Evolutionary conservation across 2,329 filamentous ascomycete species (phyloP).

Genomic region (Helicocarpus griseus): DNA sequence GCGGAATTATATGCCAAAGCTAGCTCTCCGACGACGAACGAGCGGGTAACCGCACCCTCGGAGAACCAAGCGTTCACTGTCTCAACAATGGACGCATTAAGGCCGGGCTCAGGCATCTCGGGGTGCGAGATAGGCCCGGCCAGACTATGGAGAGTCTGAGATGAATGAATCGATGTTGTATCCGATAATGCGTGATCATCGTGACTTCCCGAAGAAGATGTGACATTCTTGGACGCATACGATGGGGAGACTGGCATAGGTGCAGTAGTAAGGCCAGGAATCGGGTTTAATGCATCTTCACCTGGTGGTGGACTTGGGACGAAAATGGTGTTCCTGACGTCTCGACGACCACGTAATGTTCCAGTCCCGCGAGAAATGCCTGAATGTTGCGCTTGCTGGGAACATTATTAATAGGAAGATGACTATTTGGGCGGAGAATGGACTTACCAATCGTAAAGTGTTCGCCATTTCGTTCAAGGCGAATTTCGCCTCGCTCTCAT

Average conservation of each 20-base stretch:
- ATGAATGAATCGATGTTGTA: slow-evolving; percentile 83
- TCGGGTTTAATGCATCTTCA: slow-evolving; percentile 21
- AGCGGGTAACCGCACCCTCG: slow-evolving; percentile 58
- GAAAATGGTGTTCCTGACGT: slow-evolving; percentile 86
- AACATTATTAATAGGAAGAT: slow-evolving; percentile 7
- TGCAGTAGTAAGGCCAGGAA: slow-evolving; percentile 16
- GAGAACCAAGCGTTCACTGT: slow-evolving; percentile 81
- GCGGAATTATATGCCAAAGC: slow-evolving; percentile 66
- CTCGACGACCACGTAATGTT: slow-evolving; percentile 77
- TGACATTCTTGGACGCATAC: slow-evolving; percentile 25
- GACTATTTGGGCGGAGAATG: background rate
- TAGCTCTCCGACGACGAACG: slow-evolving; percentile 76
- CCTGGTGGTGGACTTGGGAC: slow-evolving; percentile 45
- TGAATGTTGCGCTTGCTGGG: slow-evolving; percentile 37
- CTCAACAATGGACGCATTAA: slow-evolving; percentile 85
- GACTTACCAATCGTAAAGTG: slow-evolving; percentile 34
- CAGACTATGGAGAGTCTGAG: slow-evolving; percentile 63
- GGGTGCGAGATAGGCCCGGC: slow-evolving; percentile 66
- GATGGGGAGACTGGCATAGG: slow-evolving; percentile 28
- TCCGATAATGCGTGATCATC: slow-evolving; percentile 67
- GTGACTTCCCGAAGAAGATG: slow-evolving; percentile 45
- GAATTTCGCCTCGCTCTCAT: slow-evolving; percentile 39
- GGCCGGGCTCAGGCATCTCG: slow-evolving; percentile 66
- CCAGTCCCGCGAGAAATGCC: slow-evolving; percentile 58
- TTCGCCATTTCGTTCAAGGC: slow-evolving; percentile 41